Base-by-base conservation (phyloP, 1,139 yeast genomes). In the Taiozyma sp. region DNA sequence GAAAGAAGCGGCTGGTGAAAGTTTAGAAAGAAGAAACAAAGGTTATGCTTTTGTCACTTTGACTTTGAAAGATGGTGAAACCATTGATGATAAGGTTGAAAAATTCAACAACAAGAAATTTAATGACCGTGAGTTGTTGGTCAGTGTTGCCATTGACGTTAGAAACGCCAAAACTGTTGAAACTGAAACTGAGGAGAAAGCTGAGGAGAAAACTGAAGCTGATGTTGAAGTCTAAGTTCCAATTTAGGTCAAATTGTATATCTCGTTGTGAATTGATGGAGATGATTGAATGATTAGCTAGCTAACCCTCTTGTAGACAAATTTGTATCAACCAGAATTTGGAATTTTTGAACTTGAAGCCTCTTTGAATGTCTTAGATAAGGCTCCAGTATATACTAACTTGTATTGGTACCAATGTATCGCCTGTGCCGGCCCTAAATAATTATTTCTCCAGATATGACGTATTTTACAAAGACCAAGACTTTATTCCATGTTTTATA, bases 41-140 rank as follows among this genome's bases (percentile, higher is more conserved):
- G 87, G 88, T 46, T 80, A 79, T 67, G 87, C 86, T 4, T 83
- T 83, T 67, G 79, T 81, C 53, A 80, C 75, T 60, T 79, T 83
- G 27, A 44, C 51, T 8, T 39, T 61, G 44, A 53, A 51, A 32
- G 62, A 57, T 14, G 63, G 59, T 43, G 62, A 59, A 47, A 49
- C 61, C 1, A 51, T 64, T 38, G 62, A 62, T 8, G 57, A 60
- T n/a, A 62, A 63, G 51, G 56, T 81, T 54, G 72, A 70, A 32
- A 73, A 78, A 57, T 80, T 76, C 64, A 75, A 79, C 56, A 86
- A 84, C 45, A 70, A 68, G 51, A 74, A 71, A 49, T 67, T 80
- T 57, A 74, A 74, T 54, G 87, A 83, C 49, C 77, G 85, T 67
- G 71, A 71, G 50, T 70, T 83, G 54, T 70, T 74, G 49, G 81